These are phyloP conservation scores for Alternaria rosae DNA, from an alignment of 2,329 filamentous ascomycete species.

Conservation along the genomic window DNA sequence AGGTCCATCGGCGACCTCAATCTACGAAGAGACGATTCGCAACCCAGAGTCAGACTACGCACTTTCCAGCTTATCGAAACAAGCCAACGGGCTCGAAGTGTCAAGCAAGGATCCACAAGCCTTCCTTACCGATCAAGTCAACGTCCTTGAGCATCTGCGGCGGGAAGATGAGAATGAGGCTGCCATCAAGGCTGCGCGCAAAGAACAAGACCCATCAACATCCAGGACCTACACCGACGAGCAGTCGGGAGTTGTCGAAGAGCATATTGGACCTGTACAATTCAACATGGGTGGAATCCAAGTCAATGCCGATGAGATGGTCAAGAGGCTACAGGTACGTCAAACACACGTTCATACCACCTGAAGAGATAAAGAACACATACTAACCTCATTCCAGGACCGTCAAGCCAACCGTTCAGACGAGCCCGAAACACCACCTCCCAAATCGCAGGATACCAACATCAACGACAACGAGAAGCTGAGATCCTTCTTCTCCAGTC, in stretches of 20 bases:
- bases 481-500: constrained; percentile 50
- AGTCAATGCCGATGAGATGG: constrained; percentile 92
- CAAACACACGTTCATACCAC: no score
- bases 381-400: constrained; percentile 38
- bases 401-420: constrained; percentile 46
- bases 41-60: constrained; percentile 69
- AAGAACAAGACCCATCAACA: constrained; percentile 42
- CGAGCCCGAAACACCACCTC: constrained; percentile 37
- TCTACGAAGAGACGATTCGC: constrained; percentile 81
- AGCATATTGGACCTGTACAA: constrained; percentile 89
- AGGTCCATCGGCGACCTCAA: constrained; percentile 68
- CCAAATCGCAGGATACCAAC: constrained; percentile 35
- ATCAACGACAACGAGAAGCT: constrained; percentile 52
- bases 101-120: constrained; percentile 76
- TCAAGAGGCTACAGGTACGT: constrained; percentile 80
- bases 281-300: constrained; percentile 99
- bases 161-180: constrained; percentile 66
- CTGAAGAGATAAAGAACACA: background rate
- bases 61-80: constrained; percentile 51
- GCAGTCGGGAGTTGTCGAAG: constrained; percentile 50
- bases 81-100: constrained; percentile 63
- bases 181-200: constrained; percentile 48
- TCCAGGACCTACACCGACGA: constrained; percentile 34
- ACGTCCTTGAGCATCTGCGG: constrained; percentile 72
- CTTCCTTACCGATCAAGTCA: constrained; percentile 78